These are phyloP conservation scores for Azolla pinnata DNA, from an alignment of 75 land plant species.

Conservation along the genomic window DNA sequence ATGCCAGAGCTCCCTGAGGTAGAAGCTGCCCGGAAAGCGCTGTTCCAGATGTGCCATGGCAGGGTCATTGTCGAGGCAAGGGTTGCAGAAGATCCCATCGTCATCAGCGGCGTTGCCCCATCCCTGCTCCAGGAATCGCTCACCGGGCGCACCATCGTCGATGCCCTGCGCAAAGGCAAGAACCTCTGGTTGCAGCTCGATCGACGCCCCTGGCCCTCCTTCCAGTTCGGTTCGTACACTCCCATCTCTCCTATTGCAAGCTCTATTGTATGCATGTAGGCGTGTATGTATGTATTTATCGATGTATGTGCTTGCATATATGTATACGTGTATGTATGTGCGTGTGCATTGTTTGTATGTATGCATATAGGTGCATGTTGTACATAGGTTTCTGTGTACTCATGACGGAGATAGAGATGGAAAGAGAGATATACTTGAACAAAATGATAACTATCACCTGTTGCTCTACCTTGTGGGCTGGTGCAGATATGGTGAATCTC, in stretches of 20 bases:
- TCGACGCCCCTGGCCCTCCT: slow-evolving; percentile 78
- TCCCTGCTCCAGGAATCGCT: slow-evolving; percentile 53
- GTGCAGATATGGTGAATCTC: too few species aligned
- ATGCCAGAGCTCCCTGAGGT: slow-evolving; percentile 99
- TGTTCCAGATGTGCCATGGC: slow-evolving; percentile 64
- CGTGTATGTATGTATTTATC: not conserved
- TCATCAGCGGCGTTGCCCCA: slow-evolving; percentile 64
- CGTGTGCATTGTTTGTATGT: not conserved
- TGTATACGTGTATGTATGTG: not conserved
- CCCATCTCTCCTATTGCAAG: not conserved
- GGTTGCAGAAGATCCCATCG: slow-evolving; percentile 70
- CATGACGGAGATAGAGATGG: too few species aligned
- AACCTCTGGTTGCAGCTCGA: slow-evolving; percentile 90
- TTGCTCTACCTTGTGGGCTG: too few species aligned
- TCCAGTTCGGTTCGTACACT: slow-evolving; percentile 60
- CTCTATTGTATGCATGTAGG: not conserved
- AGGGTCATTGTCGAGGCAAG: slow-evolving; percentile 36
- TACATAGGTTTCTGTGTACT: too few species aligned
- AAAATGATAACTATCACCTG: too few species aligned
- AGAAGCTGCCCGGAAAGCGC: slow-evolving; percentile 81
- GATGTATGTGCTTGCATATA: not conserved
- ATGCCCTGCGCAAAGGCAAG: slow-evolving; percentile 80
- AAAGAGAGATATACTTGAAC: too few species aligned
- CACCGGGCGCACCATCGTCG: slow-evolving; percentile 53
- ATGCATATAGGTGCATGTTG: too few species aligned